These are phyloP conservation scores for Saposhnikovia divaricata DNA, from an alignment of 129 eudicot species.

Conservation along the genomic window DNA sequence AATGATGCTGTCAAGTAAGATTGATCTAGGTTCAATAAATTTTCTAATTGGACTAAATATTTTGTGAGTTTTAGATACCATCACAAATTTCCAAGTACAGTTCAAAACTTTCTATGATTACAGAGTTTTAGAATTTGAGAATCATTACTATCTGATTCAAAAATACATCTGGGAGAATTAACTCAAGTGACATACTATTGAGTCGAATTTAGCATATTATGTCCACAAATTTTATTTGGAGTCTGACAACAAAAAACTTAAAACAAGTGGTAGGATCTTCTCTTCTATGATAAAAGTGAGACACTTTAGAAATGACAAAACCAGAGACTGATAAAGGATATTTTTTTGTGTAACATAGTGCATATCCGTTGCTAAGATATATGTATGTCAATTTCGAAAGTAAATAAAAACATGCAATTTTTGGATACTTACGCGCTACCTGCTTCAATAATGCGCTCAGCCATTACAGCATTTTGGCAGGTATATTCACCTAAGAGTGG, in stretches of 20 bases:
- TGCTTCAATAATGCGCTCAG: conserved; percentile 99
- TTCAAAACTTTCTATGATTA: not conserved
- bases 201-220: not conserved
- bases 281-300: not conserved
- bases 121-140: not conserved
- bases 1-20: conserved; percentile 12
- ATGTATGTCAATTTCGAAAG: not conserved
- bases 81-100: not conserved
- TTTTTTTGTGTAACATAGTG: not conserved
- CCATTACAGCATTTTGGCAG: conserved; percentile 95
- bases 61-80: not conserved
- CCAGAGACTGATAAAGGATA: not conserved
- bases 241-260: not conserved
- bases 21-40: not conserved
- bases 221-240: not conserved
- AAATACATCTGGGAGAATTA: not conserved
- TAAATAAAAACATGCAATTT: conserved; percentile 15
- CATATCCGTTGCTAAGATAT: not conserved
- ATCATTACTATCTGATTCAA: not conserved
- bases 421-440: conserved; percentile 99
- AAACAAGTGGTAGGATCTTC: no score
- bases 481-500: conserved; percentile 94
- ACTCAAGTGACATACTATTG: not conserved
- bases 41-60: not conserved
- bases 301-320: not conserved